Conservation (phyloP, 495 filamentous ascomycete species). For the Penicillium subrubescens region DNA sequence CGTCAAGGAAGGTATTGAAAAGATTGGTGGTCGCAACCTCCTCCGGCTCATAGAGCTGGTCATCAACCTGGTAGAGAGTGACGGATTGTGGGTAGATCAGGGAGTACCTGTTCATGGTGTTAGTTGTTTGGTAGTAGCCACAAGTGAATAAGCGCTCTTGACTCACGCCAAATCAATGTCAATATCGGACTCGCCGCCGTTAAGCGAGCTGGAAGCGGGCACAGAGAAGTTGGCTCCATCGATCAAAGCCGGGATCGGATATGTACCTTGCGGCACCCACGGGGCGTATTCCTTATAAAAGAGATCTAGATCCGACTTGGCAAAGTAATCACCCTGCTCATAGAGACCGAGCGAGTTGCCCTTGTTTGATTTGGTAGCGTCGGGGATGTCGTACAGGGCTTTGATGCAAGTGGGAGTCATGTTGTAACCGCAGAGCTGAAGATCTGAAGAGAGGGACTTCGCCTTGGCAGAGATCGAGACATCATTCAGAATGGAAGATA, state of each 20-base stretch:
- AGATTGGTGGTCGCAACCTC: conserved; percentile 44
- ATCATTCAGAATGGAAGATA: neutral
- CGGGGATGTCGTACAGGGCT: conserved; percentile 55
- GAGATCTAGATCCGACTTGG: conserved; percentile 57
- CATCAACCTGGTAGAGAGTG: conserved; percentile 59
- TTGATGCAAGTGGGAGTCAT: conserved; percentile 59
- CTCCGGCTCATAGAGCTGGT: conserved; percentile 44
- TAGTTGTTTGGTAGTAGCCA: neutral
- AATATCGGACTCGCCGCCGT: conserved; percentile 48
- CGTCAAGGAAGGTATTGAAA: conserved; percentile 55
- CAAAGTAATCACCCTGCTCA: conserved; percentile 50
- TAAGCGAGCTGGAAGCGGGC: conserved; percentile 28
- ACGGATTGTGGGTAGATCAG: conserved; percentile 57
- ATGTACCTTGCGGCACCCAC: conserved; percentile 43
- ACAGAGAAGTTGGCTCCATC: conserved; percentile 44
- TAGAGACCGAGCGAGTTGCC: conserved; percentile 57
- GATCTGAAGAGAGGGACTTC: conserved; percentile 16
- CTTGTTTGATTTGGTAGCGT: conserved; percentile 33
- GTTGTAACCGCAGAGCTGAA: conserved; percentile 41
- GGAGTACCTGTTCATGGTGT: conserved; percentile 26
- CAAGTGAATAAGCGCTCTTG: too few relatives aligned
- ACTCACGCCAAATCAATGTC: conserved; percentile 49
- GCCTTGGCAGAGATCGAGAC: conserved; percentile 22
- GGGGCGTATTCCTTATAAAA: conserved; percentile 56
- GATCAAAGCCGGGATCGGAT: conserved; percentile 44